These are phyloP conservation scores for Amoeboaphelidium occidentale DNA, from an alignment of 371 early-diverging fungal species.

Conservation along the genomic window DNA sequence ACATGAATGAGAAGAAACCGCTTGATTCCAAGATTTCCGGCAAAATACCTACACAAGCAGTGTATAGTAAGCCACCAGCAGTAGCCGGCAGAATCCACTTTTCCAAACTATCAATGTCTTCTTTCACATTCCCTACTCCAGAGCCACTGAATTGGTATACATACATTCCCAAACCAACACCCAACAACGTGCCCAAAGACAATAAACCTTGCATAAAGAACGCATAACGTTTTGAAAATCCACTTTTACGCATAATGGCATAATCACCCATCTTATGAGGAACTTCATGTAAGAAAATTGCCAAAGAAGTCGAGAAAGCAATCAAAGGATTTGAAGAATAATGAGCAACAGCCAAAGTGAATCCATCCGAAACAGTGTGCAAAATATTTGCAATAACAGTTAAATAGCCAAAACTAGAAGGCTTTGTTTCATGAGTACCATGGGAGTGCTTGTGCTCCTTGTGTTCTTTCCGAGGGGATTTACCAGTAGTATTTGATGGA, in stretches of 20 bases:
- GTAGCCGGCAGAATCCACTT: constrained; percentile 26
- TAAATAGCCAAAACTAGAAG: not conserved
- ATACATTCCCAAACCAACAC: constrained; percentile 47
- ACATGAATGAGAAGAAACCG: constrained; percentile 4
- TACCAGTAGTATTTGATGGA: too few species aligned
- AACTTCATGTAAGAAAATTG: constrained; percentile 78
- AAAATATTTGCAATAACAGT: not conserved
- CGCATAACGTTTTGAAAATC: constrained; percentile 43
- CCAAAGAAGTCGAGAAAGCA: constrained; percentile 60
- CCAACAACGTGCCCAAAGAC: constrained; percentile 51
- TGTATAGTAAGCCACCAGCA: constrained; percentile 70
- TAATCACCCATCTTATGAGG: constrained; percentile 81
- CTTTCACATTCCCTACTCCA: not conserved
- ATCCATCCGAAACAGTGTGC: not conserved
- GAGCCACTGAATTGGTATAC: constrained; percentile 47
- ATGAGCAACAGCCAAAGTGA: not conserved
- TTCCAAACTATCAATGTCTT: constrained; percentile 4
- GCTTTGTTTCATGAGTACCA: too few species aligned
- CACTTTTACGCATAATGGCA: constrained; percentile 62
- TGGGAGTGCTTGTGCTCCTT: too few species aligned
- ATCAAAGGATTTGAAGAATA: constrained; percentile 26
- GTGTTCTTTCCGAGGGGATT: too few species aligned
- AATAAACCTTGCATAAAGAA: constrained; percentile 61
- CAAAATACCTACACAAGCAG: constrained; percentile 62
- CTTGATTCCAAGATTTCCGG: constrained; percentile 48